Conservation (phyloP, 129 eudicot species). For the Arctium minus region DNA sequence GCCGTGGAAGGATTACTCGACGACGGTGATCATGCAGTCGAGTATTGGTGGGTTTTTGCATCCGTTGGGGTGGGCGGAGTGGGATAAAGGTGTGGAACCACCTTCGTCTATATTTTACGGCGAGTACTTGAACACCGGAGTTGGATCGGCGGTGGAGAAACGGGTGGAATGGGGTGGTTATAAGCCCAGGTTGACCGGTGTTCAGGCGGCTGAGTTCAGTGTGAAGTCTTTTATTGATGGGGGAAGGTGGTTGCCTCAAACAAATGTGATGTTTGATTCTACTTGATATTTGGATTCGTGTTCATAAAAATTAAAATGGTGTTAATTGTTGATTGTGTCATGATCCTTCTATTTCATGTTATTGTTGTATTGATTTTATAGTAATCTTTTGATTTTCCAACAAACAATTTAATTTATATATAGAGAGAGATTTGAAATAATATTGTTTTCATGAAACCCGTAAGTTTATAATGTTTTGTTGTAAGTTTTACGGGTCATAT, state of each 20-base stretch:
- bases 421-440: no score
- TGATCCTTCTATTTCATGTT: neutral
- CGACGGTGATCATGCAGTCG: constrained; percentile 63
- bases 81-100: constrained; percentile 52
- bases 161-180: constrained; percentile 72
- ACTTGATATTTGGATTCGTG: neutral
- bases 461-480: no score
- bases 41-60: constrained; percentile 45
- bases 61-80: constrained; percentile 60
- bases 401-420: neutral
- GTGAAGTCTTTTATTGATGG: constrained; percentile 53
- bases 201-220: constrained; percentile 49
- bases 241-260: constrained; percentile 41
- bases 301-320: neutral
- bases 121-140: constrained; percentile 56
- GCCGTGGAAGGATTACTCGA: constrained; percentile 73
- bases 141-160: constrained; percentile 35
- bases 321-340: neutral
- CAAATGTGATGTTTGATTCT: constrained; percentile 35
- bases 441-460: no score
- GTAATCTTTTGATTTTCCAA: neutral
- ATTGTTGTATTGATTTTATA: neutral
- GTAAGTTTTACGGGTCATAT: no score
- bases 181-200: constrained; percentile 27
- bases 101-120: constrained; percentile 51